A percentile compares a stretch with the other conserved stretches of the same genome.
Evolutionary conservation across 768 basidiomycete genomes (phyloP).

Genomic region (Mycena alexandri): DNA sequence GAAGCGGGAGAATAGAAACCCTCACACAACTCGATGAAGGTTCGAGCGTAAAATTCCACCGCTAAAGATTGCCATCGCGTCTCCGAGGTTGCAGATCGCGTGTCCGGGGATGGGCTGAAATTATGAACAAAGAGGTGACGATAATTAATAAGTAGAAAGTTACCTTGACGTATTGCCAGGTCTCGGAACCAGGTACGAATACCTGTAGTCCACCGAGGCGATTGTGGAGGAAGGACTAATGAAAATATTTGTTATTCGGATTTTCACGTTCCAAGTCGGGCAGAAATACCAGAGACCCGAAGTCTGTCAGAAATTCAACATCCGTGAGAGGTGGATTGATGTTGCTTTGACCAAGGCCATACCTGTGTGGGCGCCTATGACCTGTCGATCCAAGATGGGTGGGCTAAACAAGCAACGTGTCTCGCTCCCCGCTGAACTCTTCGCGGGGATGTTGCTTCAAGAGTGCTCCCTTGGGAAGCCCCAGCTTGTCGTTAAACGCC

Average conservation of each 20-base stretch:
- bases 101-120: slow-evolving; percentile 57
- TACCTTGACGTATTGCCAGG: slow-evolving; percentile 60
- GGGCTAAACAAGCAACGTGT: slow-evolving; percentile 57
- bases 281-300: slow-evolving; percentile 44
- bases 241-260: slow-evolving; percentile 8
- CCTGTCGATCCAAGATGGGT: slow-evolving; percentile 25
- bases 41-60: slow-evolving; percentile 60
- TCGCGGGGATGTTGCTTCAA: slow-evolving; percentile 48
- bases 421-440: slow-evolving; percentile 58
- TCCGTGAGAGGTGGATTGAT: slow-evolving; percentile 49
- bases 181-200: slow-evolving; percentile 51
- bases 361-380: no score
- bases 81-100: slow-evolving; percentile 61
- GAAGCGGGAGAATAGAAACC: no score
- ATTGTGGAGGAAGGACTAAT: slow-evolving; percentile 55
- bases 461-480: slow-evolving; percentile 56
- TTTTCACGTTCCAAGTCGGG: background rate
- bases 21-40: slow-evolving; percentile 56
- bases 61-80: slow-evolving; percentile 60
- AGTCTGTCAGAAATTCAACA: slow-evolving; percentile 57
- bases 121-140: background rate
- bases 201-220: slow-evolving; percentile 60
- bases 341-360: no score
- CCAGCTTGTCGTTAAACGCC: slow-evolving; percentile 58
- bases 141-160: background rate